A percentile compares a stretch with the other conserved stretches of the same genome.
Conservation (phyloP, 2,329 filamentous ascomycete genomes). For the Sporothrix inflata region DNA sequence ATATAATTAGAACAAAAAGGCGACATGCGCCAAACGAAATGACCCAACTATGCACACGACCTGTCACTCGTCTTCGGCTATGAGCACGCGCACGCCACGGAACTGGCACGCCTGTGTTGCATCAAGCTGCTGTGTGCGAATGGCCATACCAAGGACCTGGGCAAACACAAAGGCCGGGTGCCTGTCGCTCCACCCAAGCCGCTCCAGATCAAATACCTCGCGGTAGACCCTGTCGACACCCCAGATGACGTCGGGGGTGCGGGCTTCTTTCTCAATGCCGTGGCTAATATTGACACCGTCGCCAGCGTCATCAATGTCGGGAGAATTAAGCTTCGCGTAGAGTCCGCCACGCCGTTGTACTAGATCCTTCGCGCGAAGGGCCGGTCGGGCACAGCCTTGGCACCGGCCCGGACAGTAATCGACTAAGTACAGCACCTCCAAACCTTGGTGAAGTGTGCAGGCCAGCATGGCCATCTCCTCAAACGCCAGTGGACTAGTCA, state of each 20-base stretch:
- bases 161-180: constrained; percentile 42
- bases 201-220: constrained; percentile 41
- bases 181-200: constrained; percentile 39
- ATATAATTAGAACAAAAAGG: neutral
- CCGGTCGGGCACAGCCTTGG: neutral
- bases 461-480: constrained; percentile 41
- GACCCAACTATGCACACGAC: neutral
- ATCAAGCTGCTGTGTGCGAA: constrained; percentile 39
- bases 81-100: constrained; percentile 25
- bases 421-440: constrained; percentile 42
- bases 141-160: constrained; percentile 38
- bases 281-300: too few species aligned
- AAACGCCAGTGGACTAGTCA: constrained; percentile 31
- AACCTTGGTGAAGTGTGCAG: constrained; percentile 38
- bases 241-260: constrained; percentile 39
- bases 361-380: constrained; percentile 28
- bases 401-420: constrained; percentile 35
- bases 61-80: constrained; percentile 13
- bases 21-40: neutral
- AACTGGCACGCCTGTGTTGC: neutral
- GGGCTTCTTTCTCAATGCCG: constrained; percentile 6
- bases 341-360: constrained; percentile 33
- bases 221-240: constrained; percentile 40
- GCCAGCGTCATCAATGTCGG: neutral
- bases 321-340: constrained; percentile 24